Base-by-base conservation (phyloP, 495 filamentous ascomycete species). In the Pyrenopolyporus hunteri region DNA sequence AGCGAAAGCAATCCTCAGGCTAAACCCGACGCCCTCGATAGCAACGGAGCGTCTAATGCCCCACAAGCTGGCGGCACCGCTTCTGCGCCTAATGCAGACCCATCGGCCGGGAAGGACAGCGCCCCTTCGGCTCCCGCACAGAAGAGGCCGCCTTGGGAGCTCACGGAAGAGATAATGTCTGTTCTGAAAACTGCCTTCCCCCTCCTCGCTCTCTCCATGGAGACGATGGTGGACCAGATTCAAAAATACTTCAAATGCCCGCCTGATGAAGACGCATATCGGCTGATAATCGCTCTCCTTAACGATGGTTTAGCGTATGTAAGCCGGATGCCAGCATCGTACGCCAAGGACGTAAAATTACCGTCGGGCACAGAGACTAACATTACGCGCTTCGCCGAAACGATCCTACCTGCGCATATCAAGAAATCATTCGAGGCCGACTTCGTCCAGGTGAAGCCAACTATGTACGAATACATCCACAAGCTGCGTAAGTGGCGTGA, bases 191-290 rank as follows among this genome's bases (percentile, higher is more conserved):
- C 93, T 10, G 92, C 92, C 0, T 98, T 97, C 78, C 95, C 95
- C 14, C 80, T 99, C 32, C 86, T 99, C 57, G 93, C 94, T 2
- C 78, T 97, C 28, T 98, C 94, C 1, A 97, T 99, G 93, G 95
- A 99, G 76, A 95, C 93, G 0, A 98, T 99, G 93, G 92, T 97
- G 25, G 95, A 99, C 69, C 92, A 97, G 74, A 97, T 98, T 62
- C 86, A 90, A 73, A 97, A 97, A 81, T 88, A 98, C 74, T 98
- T 98, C 84, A 98, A 97, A 71, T 97, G 93, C 68, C 93, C 93
- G 22, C 93, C 93, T 0, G 95, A 99, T 65, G 95, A 99, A 69
- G 95, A 99, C 75, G 95, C 95, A 5, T 98, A 97, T 71, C 85
- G 95, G 13, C 81, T 99, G n/a, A 98, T 99, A 53, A 92, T 97